Evolutionary conservation across 1,284 basidiomycete species (phyloP), one percentile per base, ranked within the genome.

Genomic region (Ceratobasidium theobromae): DNA sequence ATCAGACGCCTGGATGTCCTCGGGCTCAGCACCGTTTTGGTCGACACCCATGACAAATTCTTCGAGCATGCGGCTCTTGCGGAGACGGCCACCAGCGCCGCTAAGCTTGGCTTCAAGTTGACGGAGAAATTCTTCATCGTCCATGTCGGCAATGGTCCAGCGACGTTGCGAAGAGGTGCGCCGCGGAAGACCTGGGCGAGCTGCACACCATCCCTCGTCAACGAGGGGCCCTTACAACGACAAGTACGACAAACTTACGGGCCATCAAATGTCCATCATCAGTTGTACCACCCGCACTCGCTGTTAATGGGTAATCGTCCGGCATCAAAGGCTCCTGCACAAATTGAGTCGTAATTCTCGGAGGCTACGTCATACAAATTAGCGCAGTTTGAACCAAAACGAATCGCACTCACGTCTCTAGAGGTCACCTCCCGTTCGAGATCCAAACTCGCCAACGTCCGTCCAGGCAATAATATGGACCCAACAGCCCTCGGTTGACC

Each of bases 81-180:
- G 70, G 3, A 78, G 70, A 38, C 74, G 72, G 27, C 57, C 46
- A 25, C 57, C 57, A 25, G 18, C 46, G 18, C 55, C 55, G 30
- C 55, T 48, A 16, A 62, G 57, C 14, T 40, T 49, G 46, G 32
- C 57, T 65, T 78, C 77, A 21, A 78, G 72, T 67, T 78, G 76
- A 41, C 75, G 72, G 33, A 77, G 72, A 27, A 78, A 73, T 25
- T 76, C 71, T 46, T 78, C 76, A 52, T 78, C 77, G 53, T 78
- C 76, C 12, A 76, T 74, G 71, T 77, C 76, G 21, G 77, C 76
- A 32, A 77, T 71, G 2, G 77, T 78, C 77, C 77, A 78, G 28
- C 77, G 71, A 25, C 76, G 71, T 38, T 57, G 66, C 23, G 66
- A 69, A 16, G 45, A 53, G 2, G 65, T 64, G 32, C 30, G 68